phyloP scores from a whole-genome alignment of 1,139 yeast species.

The Lodderomyces elongisporus region DNA sequence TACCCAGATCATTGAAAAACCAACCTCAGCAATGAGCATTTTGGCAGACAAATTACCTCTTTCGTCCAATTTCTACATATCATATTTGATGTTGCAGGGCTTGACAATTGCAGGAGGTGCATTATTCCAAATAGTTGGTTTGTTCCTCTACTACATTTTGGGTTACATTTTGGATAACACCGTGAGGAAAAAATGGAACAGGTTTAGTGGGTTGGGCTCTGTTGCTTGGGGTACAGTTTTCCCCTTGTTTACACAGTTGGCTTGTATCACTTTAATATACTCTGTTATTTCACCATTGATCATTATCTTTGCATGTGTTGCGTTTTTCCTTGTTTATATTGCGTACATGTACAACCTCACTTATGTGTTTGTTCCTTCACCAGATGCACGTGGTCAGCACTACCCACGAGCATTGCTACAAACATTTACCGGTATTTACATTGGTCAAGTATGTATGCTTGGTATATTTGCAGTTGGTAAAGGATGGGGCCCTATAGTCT shows the following conservation, averaged over 20 bases:
- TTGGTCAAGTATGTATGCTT: conserved; percentile 79
- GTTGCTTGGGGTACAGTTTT: conserved; percentile 86
- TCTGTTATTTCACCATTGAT: conserved; percentile 74
- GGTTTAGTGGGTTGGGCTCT: conserved; percentile 59
- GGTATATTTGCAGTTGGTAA: conserved; percentile 87
- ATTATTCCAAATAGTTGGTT: conserved; percentile 69
- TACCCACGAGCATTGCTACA: conserved; percentile 88
- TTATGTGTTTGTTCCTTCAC: conserved; percentile 56
- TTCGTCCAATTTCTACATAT: conserved; percentile 80
- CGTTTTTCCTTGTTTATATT: conserved; percentile 67
- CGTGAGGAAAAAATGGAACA: conserved; percentile 79
- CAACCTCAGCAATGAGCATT: conserved; percentile 60
- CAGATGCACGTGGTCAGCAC: conserved; percentile 78
- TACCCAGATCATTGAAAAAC: conserved; percentile 58
- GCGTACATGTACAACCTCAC: conserved; percentile 78
- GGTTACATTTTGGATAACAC: conserved; percentile 72
- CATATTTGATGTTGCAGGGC: conserved; percentile 75
- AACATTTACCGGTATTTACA: conserved; percentile 79
- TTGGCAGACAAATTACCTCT: conserved; percentile 77
- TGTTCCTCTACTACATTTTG: conserved; percentile 64
- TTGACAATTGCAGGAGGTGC: conserved; percentile 76
- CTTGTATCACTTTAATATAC: conserved; percentile 74
- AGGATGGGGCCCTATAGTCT: conserved; percentile 89
- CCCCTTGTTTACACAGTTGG: conserved; percentile 80
- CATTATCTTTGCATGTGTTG: conserved; percentile 62